phyloP scores from a whole-genome alignment of 2,329 filamentous ascomycete genomes.

The Metarhizium guizhouense region DNA sequence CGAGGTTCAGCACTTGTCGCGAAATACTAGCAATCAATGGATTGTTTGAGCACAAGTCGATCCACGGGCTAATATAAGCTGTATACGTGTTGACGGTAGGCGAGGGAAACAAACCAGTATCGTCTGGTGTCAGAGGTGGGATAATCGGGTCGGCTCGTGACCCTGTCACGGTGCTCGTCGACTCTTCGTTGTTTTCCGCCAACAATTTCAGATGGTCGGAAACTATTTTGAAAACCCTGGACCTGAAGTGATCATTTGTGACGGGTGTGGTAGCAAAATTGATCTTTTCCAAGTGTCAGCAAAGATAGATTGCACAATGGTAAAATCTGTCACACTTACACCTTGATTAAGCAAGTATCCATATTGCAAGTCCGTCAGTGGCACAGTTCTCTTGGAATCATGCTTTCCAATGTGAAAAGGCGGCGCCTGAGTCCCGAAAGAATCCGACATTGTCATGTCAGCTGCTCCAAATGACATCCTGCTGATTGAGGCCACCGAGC shows the following conservation, averaged over 20 bases:
- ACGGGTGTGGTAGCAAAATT: conserved; percentile 71
- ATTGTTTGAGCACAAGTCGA: conserved; percentile 77
- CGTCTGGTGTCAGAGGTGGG: conserved; percentile 66
- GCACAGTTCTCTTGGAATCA: conserved; percentile 52
- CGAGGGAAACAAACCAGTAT: conserved; percentile 64
- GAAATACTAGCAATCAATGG: conserved; percentile 79
- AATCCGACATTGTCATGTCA: conserved; percentile 16
- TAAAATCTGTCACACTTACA: conserved; percentile 37
- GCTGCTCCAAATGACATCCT: conserved; percentile 15
- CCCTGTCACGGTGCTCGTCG: conserved; percentile 32
- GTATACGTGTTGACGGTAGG: conserved; percentile 64
- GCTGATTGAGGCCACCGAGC: neutral
- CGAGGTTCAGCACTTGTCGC: conserved; percentile 79
- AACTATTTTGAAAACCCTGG: conserved; percentile 55
- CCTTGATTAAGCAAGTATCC: conserved; percentile 58
- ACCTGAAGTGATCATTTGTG: conserved; percentile 64
- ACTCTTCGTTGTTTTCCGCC: conserved; percentile 28
- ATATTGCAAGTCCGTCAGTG: conserved; percentile 56
- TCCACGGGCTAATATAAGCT: conserved; percentile 81
- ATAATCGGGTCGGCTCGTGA: conserved; percentile 48
- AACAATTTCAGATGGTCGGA: conserved; percentile 43
- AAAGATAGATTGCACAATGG: neutral
- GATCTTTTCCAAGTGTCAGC: conserved; percentile 42
- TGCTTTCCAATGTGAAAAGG: conserved; percentile 66
- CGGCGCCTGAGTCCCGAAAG: conserved; percentile 24